A percentile compares a stretch with the other conserved stretches of the same genome.
These are phyloP conservation scores for Fusarium annulatum DNA, from an alignment of 2,329 filamentous ascomycete species.

Conservation along the genomic window DNA sequence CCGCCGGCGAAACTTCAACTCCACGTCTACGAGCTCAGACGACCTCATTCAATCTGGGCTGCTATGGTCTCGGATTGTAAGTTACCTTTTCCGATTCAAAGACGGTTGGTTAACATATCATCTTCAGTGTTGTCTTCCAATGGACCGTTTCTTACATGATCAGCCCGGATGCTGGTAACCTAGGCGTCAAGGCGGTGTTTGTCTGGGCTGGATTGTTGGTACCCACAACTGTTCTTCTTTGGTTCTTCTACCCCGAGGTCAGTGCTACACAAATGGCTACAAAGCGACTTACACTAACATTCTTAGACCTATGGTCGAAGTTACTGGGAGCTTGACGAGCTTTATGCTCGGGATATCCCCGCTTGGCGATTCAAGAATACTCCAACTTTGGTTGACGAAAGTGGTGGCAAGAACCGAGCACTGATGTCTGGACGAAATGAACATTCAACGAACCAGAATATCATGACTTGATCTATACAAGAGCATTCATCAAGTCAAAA, in stretches of 20 bases:
- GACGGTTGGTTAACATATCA: rapidly evolving
- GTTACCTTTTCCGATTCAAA: rapidly evolving
- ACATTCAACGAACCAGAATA: background rate
- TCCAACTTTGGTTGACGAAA: background rate
- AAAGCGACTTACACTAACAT: background rate
- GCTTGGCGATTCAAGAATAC: constrained; percentile 20
- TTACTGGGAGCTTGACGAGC: constrained; percentile 21
- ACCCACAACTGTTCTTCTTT: constrained; percentile 8
- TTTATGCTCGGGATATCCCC: constrained; percentile 18
- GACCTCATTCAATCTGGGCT: background rate
- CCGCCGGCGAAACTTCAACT: constrained; percentile 4
- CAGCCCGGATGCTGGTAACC: background rate
- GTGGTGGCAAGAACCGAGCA: background rate
- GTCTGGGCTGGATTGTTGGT: constrained; percentile 20
- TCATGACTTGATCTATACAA: background rate
- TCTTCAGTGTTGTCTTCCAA: background rate
- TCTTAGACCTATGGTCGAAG: constrained; percentile 18
- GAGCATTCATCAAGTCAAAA: background rate
- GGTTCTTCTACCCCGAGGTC: constrained; percentile 1
- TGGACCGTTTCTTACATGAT: background rate
- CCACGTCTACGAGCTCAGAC: background rate
- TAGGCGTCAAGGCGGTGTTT: constrained; percentile 22
- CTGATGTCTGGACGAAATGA: background rate
- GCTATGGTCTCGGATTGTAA: constrained; percentile 1
- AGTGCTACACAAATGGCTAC: background rate